Base-by-base conservation (phyloP, 495 filamentous ascomycete genomes). In the Penicillium odoratum region DNA sequence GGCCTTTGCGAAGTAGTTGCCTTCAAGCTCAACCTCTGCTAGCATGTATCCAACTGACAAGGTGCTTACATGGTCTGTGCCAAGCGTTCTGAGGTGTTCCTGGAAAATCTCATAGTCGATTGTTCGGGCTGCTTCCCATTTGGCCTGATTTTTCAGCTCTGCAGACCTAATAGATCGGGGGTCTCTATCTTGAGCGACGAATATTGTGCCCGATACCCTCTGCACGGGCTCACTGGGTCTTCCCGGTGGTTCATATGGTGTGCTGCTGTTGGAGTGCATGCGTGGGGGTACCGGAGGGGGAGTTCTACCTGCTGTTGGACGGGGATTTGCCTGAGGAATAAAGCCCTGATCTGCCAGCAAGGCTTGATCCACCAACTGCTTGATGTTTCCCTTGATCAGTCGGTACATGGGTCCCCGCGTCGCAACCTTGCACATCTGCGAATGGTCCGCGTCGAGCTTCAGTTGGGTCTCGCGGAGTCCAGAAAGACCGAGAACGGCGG, bases 371-470 rank as follows among this genome's bases (percentile, higher is more conserved):
- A 69, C 67, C 29, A 75, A 61, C 5, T 72, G 70, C 42, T 74
- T 75, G 59, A 74, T 72, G 36, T 75, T 75, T 4, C 73, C 73
- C 36, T 69, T 68, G 53, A 75, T 74, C 3, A 75, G 54, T n/a
- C 61, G 65, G 48, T 75, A 75, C 69, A 74, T 72, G 3, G 73
- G 66, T 0, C 73, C 73, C 7, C 68, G 63, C 25, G 48, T 26
- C 47, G 61, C 60, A 7, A 75, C 62, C 49, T 74, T 75, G 61
- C 73, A 75, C 73, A 75, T 75, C 45, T 72, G 66, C 1, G 70
- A 74, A 47, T 75, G 73, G 49, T 74, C 73, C 28, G 70, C 73
- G 44, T 75, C 73, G 3, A 75, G 69, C 34, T 75, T 75, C 6
- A 75, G 55, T n/a, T 71, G 71, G 0, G 73, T 75, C 48, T 74